phyloP scores from a whole-genome alignment of 768 basidiomycete species.

The Coprinellus micaceus region DNA sequence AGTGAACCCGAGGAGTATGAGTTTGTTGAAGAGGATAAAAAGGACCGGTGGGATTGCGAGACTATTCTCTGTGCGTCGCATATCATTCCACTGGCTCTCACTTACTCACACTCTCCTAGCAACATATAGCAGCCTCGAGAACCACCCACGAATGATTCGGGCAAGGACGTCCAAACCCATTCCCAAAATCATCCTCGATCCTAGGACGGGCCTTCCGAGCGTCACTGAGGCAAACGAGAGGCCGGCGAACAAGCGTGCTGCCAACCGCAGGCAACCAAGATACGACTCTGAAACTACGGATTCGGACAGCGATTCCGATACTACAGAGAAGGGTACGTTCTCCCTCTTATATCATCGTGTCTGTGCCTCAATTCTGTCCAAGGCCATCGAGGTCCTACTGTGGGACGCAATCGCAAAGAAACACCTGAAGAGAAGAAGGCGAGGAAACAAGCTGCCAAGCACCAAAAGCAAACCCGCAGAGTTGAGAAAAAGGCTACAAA shows the following conservation, averaged over 20 bases:
- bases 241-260: conserved; percentile 16
- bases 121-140: conserved; percentile 96
- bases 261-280: conserved; percentile 10
- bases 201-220: conserved; percentile 72
- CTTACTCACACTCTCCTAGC: conserved; percentile 47
- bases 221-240: conserved; percentile 30
- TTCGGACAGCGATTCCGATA: conserved; percentile 26
- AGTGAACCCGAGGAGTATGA: conserved; percentile 41
- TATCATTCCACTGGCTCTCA: no score
- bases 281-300: conserved; percentile 30
- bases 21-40: conserved; percentile 52
- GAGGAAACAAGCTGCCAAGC: conserved; percentile 68
- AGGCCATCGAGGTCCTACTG: conserved; percentile 23
- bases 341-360: not conserved
- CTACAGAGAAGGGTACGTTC: conserved; percentile 18
- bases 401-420: conserved; percentile 73
- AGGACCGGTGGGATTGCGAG: conserved; percentile 93
- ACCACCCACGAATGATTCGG: conserved; percentile 87
- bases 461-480: conserved; percentile 59
- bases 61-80: conserved; percentile 81
- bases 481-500: conserved; percentile 64
- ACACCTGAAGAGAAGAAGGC: conserved; percentile 68
- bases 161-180: conserved; percentile 52
- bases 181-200: conserved; percentile 68
- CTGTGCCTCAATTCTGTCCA: not conserved